These are phyloP conservation scores for Fusarium fracticaudum DNA, from an alignment of 2,329 filamentous ascomycete genomes.

Conservation along the genomic window DNA sequence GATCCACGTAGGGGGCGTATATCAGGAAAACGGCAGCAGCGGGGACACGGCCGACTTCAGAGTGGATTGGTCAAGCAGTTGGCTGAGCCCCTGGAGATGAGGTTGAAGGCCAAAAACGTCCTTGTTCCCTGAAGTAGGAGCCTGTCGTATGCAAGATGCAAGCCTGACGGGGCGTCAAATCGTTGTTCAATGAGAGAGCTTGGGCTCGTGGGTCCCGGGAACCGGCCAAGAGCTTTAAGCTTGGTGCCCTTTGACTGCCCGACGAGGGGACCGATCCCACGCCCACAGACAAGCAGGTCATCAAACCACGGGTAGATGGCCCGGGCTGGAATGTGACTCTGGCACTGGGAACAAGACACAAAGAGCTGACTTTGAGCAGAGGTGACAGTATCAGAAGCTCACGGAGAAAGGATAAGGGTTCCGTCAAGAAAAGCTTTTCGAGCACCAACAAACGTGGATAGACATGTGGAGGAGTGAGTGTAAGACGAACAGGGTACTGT, in stretches of 20 bases:
- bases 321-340: conserved; percentile 35
- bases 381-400: conserved; percentile 12
- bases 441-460: conserved; percentile 26
- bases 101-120: conserved; percentile 29
- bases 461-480: conserved; percentile 21
- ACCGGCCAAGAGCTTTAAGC: conserved; percentile 39
- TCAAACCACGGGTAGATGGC: conserved; percentile 35
- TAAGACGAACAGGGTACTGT: conserved; percentile 3
- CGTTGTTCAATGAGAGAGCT: conserved; percentile 39
- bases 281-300: conserved; percentile 33
- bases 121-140: conserved; percentile 36
- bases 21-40: conserved; percentile 26
- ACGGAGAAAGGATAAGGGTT: conserved; percentile 16
- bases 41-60: conserved; percentile 23
- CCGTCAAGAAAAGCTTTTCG: conserved; percentile 12
- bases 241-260: conserved; percentile 26
- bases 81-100: conserved; percentile 34
- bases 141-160: conserved; percentile 41
- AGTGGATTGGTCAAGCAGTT: conserved; percentile 28
- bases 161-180: conserved; percentile 39
- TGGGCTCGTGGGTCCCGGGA: conserved; percentile 40
- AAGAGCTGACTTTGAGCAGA: conserved; percentile 7
- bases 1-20: conserved; percentile 34
- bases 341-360: conserved; percentile 15
- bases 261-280: conserved; percentile 32